Percentiles rank a stretch among this genome's conserved stretches.
Evolutionary conservation across 2,329 filamentous ascomycete genomes (phyloP).

Genomic region (Microdochium bolleyi): DNA sequence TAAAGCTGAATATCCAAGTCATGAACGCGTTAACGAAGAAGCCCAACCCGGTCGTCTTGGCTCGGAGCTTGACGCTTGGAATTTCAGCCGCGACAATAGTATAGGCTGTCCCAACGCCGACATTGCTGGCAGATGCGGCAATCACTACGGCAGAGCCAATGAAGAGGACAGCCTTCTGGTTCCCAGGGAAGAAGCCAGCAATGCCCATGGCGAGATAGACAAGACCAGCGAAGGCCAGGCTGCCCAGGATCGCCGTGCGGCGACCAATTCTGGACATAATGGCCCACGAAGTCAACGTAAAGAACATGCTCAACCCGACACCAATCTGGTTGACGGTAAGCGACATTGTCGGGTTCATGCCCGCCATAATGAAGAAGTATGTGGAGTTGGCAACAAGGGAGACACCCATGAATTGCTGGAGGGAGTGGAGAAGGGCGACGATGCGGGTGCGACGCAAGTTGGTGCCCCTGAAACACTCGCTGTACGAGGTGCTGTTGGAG

Average conservation of each 20-base stretch:
- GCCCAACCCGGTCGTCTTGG: slow-evolving; percentile 3
- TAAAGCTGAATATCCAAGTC: slow-evolving; percentile 1
- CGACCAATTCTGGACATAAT: slow-evolving; percentile 8
- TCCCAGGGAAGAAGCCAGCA: slow-evolving; percentile 3
- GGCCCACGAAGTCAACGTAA: neutral
- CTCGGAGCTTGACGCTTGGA: neutral
- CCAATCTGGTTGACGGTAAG: slow-evolving; percentile 11
- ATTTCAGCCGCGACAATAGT: slow-evolving; percentile 5
- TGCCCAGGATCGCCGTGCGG: slow-evolving; percentile 11
- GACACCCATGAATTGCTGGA: slow-evolving; percentile 8
- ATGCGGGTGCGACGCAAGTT: slow-evolving; percentile 11
- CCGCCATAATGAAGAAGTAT: slow-evolving; percentile 15
- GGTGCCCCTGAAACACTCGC: slow-evolving; percentile 5
- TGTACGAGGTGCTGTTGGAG: neutral
- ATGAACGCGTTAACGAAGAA: neutral
- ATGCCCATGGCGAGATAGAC: slow-evolving; percentile 14
- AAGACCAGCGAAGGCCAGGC: slow-evolving; percentile 7
- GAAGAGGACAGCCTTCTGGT: neutral
- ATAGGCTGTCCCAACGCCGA: slow-evolving; percentile 11
- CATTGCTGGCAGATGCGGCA: neutral
- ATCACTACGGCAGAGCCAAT: no score
- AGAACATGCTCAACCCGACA: slow-evolving; percentile 4
- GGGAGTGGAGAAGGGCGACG: slow-evolving; percentile 9
- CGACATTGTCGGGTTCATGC: slow-evolving; percentile 7
- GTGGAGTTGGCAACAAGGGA: slow-evolving; percentile 12